Evolutionary conservation across 2,329 filamentous ascomycete genomes (phyloP).

Genomic region (Emmonsiellopsis sp.): DNA sequence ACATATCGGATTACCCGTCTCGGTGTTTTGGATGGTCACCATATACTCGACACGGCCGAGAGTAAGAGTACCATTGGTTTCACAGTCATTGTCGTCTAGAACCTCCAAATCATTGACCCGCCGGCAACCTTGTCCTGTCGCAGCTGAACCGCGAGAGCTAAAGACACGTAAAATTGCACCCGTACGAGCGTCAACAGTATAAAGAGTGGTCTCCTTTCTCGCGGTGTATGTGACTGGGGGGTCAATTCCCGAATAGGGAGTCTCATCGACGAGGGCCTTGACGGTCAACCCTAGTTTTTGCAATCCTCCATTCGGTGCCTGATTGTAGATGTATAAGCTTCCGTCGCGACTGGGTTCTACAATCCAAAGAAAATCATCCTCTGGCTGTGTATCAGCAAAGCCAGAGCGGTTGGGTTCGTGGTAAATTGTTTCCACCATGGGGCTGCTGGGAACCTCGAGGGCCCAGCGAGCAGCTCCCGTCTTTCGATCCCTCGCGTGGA

Average conservation of each 20-base stretch:
- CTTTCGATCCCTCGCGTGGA: conserved; percentile 82
- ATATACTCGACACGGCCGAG: conserved; percentile 84
- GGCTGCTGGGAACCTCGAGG: conserved; percentile 64
- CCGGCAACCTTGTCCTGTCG: conserved; percentile 65
- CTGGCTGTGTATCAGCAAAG: conserved; percentile 46
- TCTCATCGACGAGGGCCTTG: conserved; percentile 77
- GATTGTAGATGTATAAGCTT: conserved; percentile 75
- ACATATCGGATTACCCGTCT: conserved; percentile 67
- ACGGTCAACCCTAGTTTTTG: conserved; percentile 41
- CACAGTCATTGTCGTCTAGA: conserved; percentile 62
- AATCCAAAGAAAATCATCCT: conserved; percentile 89
- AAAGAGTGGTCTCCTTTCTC: conserved; percentile 80
- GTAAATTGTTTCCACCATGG: conserved; percentile 86
- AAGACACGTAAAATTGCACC: conserved; percentile 78
- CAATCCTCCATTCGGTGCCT: conserved; percentile 43
- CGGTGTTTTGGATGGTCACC: conserved; percentile 68
- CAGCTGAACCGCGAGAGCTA: conserved; percentile 61
- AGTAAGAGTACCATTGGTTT: conserved; percentile 68
- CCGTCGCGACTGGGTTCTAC: conserved; percentile 87
- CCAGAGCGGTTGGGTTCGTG: conserved; percentile 59
- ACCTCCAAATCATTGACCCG: conserved; percentile 52
- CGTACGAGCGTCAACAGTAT: conserved; percentile 78
- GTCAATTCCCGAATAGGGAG: conserved; percentile 65
- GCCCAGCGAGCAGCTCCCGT: conserved; percentile 81
- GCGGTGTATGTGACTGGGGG: conserved; percentile 81